Base-by-base conservation (phyloP, 129 eudicot genomes). In the Centella asiatica region DNA sequence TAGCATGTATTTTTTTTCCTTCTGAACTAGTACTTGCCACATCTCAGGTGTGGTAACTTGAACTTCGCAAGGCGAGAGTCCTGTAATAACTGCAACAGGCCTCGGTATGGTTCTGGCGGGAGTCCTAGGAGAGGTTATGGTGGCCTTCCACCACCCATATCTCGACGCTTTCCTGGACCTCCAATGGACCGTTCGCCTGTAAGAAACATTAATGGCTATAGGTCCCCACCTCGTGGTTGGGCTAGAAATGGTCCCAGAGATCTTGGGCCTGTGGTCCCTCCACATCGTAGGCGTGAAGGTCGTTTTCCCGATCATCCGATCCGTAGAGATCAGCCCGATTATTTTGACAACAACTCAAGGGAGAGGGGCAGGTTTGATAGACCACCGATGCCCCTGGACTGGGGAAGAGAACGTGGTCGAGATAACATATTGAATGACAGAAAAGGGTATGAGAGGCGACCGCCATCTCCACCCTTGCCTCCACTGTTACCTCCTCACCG, bases 61-160 rank as follows among this genome's bases (percentile, higher is more conserved):
- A 88, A 88, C 84, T 88, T 88, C 28, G 97, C 97, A 20, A 76
- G 96, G 66, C 82, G 96, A 2, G 96, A 88, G 57, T n/a, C 55
- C 59, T 88, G 97, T 62, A 88, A 88, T 86, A 85, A 85, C 65
- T 88, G 97, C 77, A 73, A 77, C 64, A 77, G 90, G 66, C 71
- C 85, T 14, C 97, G 97, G 34, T 75, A 68, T 24, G 78, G 81
- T 5, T 87, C 89, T 28, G 62, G 90, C 44, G 64, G 95, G 72
- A 84, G 89, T 44, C 94, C 94, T 33, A 68, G 94, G 56, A 70
- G 95, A 67, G 87, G 89, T 44, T 77, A 83, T 77, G 82, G 81
- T 0, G 84, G 84, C n/a, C 87, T 82, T 49, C 68, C 77, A 2
- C 84, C 81, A 12, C 74, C 81, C 0, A 56, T 77, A 68, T 58